A percentile compares a stretch with the other conserved stretches of the same genome.
Conservation (phyloP, 306 rosid genomes). For the Acmispon strigosus region DNA sequence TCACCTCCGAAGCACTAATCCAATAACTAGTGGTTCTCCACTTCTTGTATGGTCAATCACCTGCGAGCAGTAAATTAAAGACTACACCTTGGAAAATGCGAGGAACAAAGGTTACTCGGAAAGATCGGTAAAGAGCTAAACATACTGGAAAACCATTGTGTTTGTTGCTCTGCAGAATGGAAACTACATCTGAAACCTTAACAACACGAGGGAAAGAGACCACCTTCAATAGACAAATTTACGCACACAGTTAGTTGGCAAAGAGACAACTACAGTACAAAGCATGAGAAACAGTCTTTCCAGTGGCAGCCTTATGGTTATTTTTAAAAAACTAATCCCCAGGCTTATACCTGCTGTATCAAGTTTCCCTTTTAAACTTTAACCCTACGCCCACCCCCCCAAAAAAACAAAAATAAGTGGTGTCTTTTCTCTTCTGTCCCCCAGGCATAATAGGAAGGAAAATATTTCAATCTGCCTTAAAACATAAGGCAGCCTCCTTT, state of each 20-base stretch:
- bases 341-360: no score
- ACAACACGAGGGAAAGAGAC: slow-evolving; percentile 81
- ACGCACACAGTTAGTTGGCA: slow-evolving; percentile 14
- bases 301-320: background rate
- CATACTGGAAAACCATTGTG: slow-evolving; percentile 99
- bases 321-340: no score
- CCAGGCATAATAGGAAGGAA: background rate
- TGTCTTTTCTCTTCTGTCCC: background rate
- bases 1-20: slow-evolving; percentile 91
- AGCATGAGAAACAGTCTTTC: background rate
- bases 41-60: slow-evolving; percentile 88
- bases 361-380: no score
- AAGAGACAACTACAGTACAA: slow-evolving; percentile 8
- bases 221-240: slow-evolving; percentile 52
- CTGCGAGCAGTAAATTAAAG: slow-evolving; percentile 38
- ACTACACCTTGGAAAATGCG: slow-evolving; percentile 17
- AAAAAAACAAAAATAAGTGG: no score
- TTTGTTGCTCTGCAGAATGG: slow-evolving; percentile 72
- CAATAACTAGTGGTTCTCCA: slow-evolving; percentile 83
- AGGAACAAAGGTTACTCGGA: slow-evolving; percentile 4
- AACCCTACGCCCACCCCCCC: no score
- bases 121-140: slow-evolving; percentile 18
- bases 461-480: background rate
- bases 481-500: background rate
- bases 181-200: slow-evolving; percentile 85